Conservation (phyloP, 768 basidiomycete species). For the Xerocomellus dryophilus region DNA sequence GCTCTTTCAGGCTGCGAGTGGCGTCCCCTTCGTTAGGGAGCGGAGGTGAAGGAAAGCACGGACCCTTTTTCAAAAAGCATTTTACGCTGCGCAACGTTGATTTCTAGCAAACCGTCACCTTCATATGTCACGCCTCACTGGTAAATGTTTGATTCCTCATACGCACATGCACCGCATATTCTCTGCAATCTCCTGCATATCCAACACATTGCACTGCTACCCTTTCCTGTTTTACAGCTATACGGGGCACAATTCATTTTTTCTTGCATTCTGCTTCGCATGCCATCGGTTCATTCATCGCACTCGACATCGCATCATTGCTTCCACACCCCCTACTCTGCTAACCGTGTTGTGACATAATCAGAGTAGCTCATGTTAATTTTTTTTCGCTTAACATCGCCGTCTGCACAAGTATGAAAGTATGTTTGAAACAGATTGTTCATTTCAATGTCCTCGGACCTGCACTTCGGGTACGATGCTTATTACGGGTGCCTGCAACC, state of each 20-base stretch:
- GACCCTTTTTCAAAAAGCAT: conserved; percentile 18
- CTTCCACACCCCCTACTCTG: conserved; percentile 5
- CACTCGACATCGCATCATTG: conserved; percentile 20
- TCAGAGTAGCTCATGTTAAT: conserved; percentile 17
- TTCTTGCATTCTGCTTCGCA: conserved; percentile 21
- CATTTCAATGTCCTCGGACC: conserved; percentile 5
- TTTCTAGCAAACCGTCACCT: conserved; percentile 10
- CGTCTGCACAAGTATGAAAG: conserved; percentile 20
- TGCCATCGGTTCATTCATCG: conserved; percentile 20
- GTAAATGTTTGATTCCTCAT: conserved; percentile 19
- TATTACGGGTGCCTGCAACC: not conserved
- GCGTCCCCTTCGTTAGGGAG: conserved; percentile 35
- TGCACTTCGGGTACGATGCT: not conserved
- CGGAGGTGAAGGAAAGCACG: conserved; percentile 23
- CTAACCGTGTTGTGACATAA: conserved; percentile 8
- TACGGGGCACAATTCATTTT: conserved; percentile 15
- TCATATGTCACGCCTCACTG: conserved; percentile 17
- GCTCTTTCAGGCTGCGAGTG: conserved; percentile 48
- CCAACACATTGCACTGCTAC: conserved; percentile 23
- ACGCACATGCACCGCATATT: conserved; percentile 23
- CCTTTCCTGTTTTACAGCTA: conserved; percentile 13
- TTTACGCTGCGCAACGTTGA: conserved; percentile 11
- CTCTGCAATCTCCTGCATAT: conserved; percentile 22
- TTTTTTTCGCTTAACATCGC: conserved; percentile 10
- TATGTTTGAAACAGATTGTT: conserved; percentile 12